Conservation (phyloP, 306 rosid genomes). For the Begonia loranthoides region DNA sequence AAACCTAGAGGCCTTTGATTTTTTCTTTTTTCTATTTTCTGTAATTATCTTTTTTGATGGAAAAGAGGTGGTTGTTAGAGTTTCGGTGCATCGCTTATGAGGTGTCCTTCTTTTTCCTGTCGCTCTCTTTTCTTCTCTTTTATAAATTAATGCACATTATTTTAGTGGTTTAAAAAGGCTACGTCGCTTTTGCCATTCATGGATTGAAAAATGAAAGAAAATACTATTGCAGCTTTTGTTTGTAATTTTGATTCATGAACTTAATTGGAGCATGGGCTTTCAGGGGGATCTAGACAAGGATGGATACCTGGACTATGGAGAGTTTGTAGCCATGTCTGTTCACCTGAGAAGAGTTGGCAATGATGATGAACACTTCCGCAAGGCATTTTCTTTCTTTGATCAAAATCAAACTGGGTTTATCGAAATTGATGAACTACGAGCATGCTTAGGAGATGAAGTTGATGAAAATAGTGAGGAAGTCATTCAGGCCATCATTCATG, state of each 20-base stretch:
- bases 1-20: no score
- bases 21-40: no score
- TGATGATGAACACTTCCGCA: constrained; percentile 76
- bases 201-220: background rate
- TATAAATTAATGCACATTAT: no score
- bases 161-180: no score
- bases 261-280: background rate
- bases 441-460: constrained; percentile 49
- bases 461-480: constrained; percentile 60
- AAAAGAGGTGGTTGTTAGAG: no score
- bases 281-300: constrained; percentile 81
- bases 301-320: constrained; percentile 71
- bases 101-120: no score
- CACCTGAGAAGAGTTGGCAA: constrained; percentile 66
- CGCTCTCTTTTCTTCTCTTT: no score
- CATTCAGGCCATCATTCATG: constrained; percentile 67
- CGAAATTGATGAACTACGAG: constrained; percentile 69
- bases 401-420: constrained; percentile 48
- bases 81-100: no score
- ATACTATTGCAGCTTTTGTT: background rate
- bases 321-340: constrained; percentile 69
- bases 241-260: background rate
- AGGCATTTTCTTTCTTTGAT: constrained; percentile 78
- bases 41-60: no score
- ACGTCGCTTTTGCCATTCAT: no score